phyloP scores from a whole-genome alignment of 352 stramenopile genomes.

The Globisporangium ultimum region DNA sequence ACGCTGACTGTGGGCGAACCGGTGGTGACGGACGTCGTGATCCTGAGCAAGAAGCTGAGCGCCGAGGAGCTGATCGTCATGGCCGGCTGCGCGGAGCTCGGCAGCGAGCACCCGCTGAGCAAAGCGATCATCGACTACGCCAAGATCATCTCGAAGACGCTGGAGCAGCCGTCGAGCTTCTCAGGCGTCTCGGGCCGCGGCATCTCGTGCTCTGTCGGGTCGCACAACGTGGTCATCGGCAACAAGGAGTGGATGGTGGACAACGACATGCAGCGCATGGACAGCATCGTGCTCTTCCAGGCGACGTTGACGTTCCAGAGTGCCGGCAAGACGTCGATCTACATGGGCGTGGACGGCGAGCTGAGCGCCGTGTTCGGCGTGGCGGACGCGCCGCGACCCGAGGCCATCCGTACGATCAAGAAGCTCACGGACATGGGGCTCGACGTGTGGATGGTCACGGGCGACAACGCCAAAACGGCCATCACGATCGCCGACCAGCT shows the following conservation, averaged over 20 bases:
- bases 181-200: conserved; percentile 85
- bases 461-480: conserved; percentile 95
- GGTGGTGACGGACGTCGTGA: conserved; percentile 81
- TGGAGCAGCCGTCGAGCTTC: conserved; percentile 81
- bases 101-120: conserved; percentile 94
- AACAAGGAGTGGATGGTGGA: conserved; percentile 90
- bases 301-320: conserved; percentile 81
- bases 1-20: conserved; percentile 95
- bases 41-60: conserved; percentile 68
- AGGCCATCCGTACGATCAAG: conserved; percentile 88
- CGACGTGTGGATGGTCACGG: conserved; percentile 99
- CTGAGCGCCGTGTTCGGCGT: conserved; percentile 82
- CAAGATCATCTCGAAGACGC: conserved; percentile 72
- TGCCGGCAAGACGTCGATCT: conserved; percentile 93
- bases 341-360: conserved; percentile 88
- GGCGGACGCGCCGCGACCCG: conserved; percentile 85
- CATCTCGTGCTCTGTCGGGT: conserved; percentile 72
- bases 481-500: conserved; percentile 91
- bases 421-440: conserved; percentile 91
- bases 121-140: conserved; percentile 92
- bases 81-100: conserved; percentile 90
- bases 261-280: conserved; percentile 64
- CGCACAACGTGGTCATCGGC: conserved; percentile 86
- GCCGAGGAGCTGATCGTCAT: conserved; percentile 87
- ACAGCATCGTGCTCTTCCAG: conserved; percentile 72